Base-by-base conservation (phyloP, 1,284 basidiomycete species). In the Puccinia horiana region DNA sequence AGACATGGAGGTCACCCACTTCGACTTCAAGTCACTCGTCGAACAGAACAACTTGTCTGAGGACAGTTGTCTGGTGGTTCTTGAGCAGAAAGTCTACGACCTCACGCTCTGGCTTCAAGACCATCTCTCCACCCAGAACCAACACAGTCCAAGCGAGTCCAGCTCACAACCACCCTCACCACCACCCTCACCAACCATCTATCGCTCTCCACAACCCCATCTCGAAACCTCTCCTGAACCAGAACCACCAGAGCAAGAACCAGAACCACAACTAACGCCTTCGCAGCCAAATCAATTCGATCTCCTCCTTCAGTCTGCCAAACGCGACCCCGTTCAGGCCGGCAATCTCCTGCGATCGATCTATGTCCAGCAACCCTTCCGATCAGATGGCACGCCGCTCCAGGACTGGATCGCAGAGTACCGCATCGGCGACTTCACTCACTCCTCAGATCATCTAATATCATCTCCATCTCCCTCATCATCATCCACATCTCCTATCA, bases 1-100 rank as follows among this genome's bases (percentile, higher is more conserved):
- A n/a, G n/a, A n/a, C n/a, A n/a, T n/a, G n/a, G n/a, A n/a, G 44
- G 77, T 80, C 29, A 80, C 67, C 2, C 49, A 80, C 54, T 80
- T 69, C 40, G 54, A 65, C 26, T 16, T 56, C 47, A 37, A 32
- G 18, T 29, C 63, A 20, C 65, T 80, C 18, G 72, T 80, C 77
- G 77, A 80, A 11, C 49, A 69, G 37, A 80, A 80, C 26, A 56
- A 42, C 18, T 37, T 56, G 23, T 70, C 77, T 6, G 67, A 80
- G 49, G 77, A 80, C 29, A 80, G 77, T 29, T 80, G 77, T 49
- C 52, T 80, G 35, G 35, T 80, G 23, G 77, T 72, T 0, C 9
- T 80, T 23, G 63, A 65, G 3, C 18, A 44, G 29, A 80, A 80
- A 42, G 77, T 72, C 1, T 72, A 80, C 67, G 77, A 80, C 26